These are phyloP conservation scores for Cephaloascus albidus DNA, from an alignment of 805 yeast species.

Conservation along the genomic window DNA sequence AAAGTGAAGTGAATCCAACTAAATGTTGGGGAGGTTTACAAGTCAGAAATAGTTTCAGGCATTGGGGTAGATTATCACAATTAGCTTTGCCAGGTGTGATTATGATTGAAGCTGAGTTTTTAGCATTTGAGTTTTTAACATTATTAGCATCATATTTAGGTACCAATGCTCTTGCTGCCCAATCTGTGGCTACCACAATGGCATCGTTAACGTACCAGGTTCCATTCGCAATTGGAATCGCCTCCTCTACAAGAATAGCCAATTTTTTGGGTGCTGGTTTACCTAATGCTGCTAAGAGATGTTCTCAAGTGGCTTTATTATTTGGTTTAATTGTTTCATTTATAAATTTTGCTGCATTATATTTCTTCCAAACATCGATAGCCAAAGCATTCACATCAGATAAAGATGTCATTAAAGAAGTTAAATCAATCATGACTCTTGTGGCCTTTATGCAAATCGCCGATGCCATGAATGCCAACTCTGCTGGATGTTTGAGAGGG, in stretches of 20 bases:
- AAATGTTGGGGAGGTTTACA: conserved; percentile 44
- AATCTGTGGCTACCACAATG: conserved; percentile 33
- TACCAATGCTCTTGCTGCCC: conserved; percentile 44
- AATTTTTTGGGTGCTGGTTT: conserved; percentile 43
- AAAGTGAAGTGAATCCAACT: conserved; percentile 32
- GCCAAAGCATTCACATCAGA: conserved; percentile 50
- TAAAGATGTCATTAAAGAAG: conserved; percentile 40
- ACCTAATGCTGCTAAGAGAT: conserved; percentile 20
- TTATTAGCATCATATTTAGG: conserved; percentile 47
- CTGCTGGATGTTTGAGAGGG: conserved; percentile 72
- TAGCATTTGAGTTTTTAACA: conserved; percentile 49
- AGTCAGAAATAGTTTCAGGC: conserved; percentile 26
- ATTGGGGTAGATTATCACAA: conserved; percentile 33
- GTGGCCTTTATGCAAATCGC: conserved; percentile 62
- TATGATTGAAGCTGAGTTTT: conserved; percentile 53
- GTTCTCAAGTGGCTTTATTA: conserved; percentile 24
- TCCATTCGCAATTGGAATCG: conserved; percentile 51
- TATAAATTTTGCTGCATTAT: conserved; percentile 21
- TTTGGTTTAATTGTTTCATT: conserved; percentile 26
- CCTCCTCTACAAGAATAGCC: conserved; percentile 49
- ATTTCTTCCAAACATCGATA: conserved; percentile 19
- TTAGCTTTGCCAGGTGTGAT: conserved; percentile 47
- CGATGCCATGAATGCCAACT: conserved; percentile 61
- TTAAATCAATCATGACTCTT: conserved; percentile 46
- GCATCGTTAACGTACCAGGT: conserved; percentile 43